Percentiles rank a stretch among this genome's conserved stretches.
phyloP scores from a whole-genome alignment of 768 basidiomycete species.

The Galerina sulciceps region DNA sequence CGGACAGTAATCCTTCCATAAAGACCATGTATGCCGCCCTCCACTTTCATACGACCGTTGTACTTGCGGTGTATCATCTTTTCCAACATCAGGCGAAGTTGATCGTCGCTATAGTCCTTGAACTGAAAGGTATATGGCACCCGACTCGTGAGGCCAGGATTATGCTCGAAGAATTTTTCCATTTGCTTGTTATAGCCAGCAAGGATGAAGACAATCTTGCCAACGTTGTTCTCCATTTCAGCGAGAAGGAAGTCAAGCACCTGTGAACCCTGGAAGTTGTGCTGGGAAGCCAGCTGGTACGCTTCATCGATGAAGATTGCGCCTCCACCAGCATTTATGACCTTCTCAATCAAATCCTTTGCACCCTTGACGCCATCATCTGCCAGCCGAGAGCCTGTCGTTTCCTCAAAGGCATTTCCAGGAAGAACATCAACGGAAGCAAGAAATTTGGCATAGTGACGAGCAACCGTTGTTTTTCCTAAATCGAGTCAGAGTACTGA shows the following conservation, averaged over 20 bases:
- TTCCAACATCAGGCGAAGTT: conserved; percentile 60
- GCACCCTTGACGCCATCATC: conserved; percentile 58
- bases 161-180: conserved; percentile 80
- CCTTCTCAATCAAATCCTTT: conserved; percentile 51
- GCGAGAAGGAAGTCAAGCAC: conserved; percentile 74
- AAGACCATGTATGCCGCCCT: conserved; percentile 57
- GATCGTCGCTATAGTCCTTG: conserved; percentile 60
- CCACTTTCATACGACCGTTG: conserved; percentile 53
- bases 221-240: conserved; percentile 75
- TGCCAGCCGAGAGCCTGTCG: conserved; percentile 62
- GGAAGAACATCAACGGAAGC: conserved; percentile 58
- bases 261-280: conserved; percentile 53
- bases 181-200: conserved; percentile 75
- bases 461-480: conserved; percentile 44
- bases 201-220: conserved; percentile 67
- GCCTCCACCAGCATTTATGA: conserved; percentile 61
- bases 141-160: conserved; percentile 71
- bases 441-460: conserved; percentile 66
- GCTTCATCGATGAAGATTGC: conserved; percentile 75
- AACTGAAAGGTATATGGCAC: conserved; percentile 66
- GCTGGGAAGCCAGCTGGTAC: conserved; percentile 60
- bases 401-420: conserved; percentile 59
- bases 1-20: conserved; percentile 59
- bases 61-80: conserved; percentile 50
- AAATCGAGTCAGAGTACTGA: neutral